These are phyloP conservation scores for Dillenia suffruticosa DNA, from an alignment of 164 flowering plant genomes.

Conservation along the genomic window DNA sequence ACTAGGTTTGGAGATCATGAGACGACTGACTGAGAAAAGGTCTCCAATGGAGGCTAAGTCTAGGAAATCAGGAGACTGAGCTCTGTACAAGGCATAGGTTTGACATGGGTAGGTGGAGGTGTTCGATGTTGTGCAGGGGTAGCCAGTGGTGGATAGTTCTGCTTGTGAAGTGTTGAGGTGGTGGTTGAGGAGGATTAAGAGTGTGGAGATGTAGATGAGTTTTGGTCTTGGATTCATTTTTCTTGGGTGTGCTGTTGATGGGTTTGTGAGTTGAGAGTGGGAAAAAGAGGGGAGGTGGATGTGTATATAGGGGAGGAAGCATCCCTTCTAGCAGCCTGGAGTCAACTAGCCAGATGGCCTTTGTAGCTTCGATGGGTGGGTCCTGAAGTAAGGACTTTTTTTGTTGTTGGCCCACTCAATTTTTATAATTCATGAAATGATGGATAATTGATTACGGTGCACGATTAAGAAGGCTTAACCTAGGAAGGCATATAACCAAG, in stretches of 20 bases:
- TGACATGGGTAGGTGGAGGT: slow-evolving; percentile 48
- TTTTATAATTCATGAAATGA: too few relatives aligned
- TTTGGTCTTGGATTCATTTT: not conserved
- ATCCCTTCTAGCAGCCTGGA: too few relatives aligned
- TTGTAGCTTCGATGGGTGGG: too few relatives aligned
- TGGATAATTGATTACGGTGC: too few relatives aligned
- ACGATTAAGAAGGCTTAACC: too few relatives aligned
- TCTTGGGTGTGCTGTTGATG: not conserved
- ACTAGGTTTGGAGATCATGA: slow-evolving; percentile 58
- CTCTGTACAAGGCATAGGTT: slow-evolving; percentile 58
- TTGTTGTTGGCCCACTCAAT: too few relatives aligned
- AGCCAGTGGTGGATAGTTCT: slow-evolving; percentile 42
- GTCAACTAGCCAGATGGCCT: too few relatives aligned
- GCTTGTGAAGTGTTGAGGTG: slow-evolving; percentile 9
- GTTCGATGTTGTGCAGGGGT: slow-evolving; percentile 40
- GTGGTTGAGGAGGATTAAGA: slow-evolving; percentile 7
- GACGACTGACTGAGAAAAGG: slow-evolving; percentile 68
- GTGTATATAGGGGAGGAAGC: too few relatives aligned
- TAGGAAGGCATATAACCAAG: too few relatives aligned
- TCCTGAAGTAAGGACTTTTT: too few relatives aligned
- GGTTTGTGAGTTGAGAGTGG: too few relatives aligned
- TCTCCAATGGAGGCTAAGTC: slow-evolving; percentile 67
- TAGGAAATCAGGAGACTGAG: slow-evolving; percentile 47
- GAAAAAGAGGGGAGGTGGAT: too few relatives aligned
- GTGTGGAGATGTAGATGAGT: slow-evolving; percentile 10